Conservation (phyloP, 2,329 filamentous ascomycete genomes). For the Penicillium sp. region DNA sequence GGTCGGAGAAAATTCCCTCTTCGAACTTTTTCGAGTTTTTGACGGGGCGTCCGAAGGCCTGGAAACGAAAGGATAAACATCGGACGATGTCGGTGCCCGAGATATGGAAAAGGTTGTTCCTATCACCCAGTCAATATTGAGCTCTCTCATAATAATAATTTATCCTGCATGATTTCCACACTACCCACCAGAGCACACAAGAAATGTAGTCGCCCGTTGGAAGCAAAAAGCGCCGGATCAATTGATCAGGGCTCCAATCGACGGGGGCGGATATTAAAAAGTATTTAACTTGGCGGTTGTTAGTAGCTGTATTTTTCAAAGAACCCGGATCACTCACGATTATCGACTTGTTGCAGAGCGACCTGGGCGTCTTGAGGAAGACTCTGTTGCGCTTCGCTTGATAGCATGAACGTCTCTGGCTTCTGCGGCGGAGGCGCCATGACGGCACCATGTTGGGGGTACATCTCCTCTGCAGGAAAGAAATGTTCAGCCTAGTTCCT, state of each 20-base stretch:
- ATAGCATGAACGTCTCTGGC: conserved; percentile 98
- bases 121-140: conserved; percentile 28
- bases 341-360: conserved; percentile 96
- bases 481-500: conserved; percentile 18
- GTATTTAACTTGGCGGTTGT: conserved; percentile 74
- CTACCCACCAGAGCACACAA: conserved; percentile 79
- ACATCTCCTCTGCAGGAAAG: conserved; percentile 53
- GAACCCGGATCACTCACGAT: conserved; percentile 60
- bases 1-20: conserved; percentile 97
- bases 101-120: conserved; percentile 99
- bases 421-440: conserved; percentile 93
- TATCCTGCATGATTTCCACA: conserved; percentile 3
- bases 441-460: conserved; percentile 70
- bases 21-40: conserved; percentile 99
- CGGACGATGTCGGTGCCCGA: conserved; percentile 98
- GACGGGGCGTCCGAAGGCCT: conserved; percentile 94
- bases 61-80: conserved; percentile 96
- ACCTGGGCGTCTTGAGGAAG: conserved; percentile 95
- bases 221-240: conserved; percentile 90
- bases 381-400: conserved; percentile 92
- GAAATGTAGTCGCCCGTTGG: conserved; percentile 98
- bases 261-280: conserved; percentile 98
- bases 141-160: background rate
- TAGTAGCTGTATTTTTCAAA: conserved; percentile 14
- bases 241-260: conserved; percentile 95